Evolutionary conservation across 495 filamentous ascomycete genomes (phyloP).

Genomic region (Wilcoxina mikolae): DNA sequence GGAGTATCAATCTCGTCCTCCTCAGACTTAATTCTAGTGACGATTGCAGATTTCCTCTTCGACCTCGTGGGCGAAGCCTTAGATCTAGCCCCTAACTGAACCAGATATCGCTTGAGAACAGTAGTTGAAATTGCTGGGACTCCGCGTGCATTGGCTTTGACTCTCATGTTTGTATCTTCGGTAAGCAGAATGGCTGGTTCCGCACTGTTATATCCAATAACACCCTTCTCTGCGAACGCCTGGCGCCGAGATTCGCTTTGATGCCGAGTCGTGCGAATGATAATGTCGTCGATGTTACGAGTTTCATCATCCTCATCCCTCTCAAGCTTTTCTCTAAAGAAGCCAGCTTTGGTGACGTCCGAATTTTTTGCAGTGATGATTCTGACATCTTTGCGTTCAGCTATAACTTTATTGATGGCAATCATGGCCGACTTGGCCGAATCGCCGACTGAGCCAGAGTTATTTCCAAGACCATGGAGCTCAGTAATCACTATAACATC

Average conservation of each 20-base stretch:
- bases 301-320: slow-evolving; percentile 15
- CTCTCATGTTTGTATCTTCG: slow-evolving; percentile 25
- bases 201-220: slow-evolving; percentile 12
- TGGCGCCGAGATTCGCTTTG: slow-evolving; percentile 16
- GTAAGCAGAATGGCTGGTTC: slow-evolving; percentile 26
- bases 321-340: slow-evolving; percentile 23
- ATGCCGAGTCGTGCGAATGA: slow-evolving; percentile 21
- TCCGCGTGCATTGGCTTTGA: slow-evolving; percentile 23
- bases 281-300: slow-evolving; percentile 26
- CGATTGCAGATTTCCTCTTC: background rate
- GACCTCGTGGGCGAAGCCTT: background rate
- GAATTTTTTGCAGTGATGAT: slow-evolving; percentile 25
- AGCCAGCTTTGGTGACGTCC: slow-evolving; percentile 20
- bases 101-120: slow-evolving; percentile 7
- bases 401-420: slow-evolving; percentile 20
- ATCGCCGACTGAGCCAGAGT: slow-evolving; percentile 16
- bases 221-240: background rate
- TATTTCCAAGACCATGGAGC: slow-evolving; percentile 21
- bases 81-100: background rate
- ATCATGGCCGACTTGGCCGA: slow-evolving; percentile 19
- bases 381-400: slow-evolving; percentile 21
- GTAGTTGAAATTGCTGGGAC: slow-evolving; percentile 22
- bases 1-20: no score
- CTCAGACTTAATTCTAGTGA: background rate
- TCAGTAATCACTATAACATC: slow-evolving; percentile 26